Evolutionary conservation across 2,329 filamentous ascomycete species (phyloP).

Genomic region (Grosmannia serpens): DNA sequence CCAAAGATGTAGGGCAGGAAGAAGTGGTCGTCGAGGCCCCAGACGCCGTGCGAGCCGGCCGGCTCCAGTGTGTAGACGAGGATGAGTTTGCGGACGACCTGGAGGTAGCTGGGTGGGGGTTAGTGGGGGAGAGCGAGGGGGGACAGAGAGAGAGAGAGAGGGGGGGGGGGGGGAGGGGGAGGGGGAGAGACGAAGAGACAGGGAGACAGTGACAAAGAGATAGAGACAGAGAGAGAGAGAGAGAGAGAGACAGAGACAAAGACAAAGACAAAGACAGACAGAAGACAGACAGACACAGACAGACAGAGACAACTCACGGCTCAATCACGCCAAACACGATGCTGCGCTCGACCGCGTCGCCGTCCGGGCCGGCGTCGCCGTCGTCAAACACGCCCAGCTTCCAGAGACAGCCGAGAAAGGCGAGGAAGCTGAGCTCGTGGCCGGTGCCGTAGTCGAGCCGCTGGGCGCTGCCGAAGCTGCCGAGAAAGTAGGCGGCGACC

Average conservation of each 20-base stretch:
- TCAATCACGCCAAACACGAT: conserved; percentile 78
- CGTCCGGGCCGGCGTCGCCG: conserved; percentile 21
- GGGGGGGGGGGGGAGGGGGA: neutral
- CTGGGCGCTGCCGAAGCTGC: conserved; percentile 78
- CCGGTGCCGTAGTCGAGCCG: conserved; percentile 92
- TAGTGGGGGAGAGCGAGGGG: neutral
- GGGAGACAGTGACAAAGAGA: neutral
- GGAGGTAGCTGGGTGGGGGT: conserved; percentile 53
- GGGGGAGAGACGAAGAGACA: neutral
- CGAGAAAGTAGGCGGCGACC: conserved; percentile 67
- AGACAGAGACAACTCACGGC: conserved; percentile 45
- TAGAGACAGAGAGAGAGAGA: neutral
- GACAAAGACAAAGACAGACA: neutral
- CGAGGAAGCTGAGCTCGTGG: conserved; percentile 88
- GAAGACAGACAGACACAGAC: conserved; percentile 2
- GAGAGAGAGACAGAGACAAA: neutral
- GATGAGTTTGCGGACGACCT: conserved; percentile 71
- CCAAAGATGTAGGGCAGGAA: conserved; percentile 93
- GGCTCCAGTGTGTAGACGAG: conserved; percentile 87
- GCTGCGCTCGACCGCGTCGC: conserved; percentile 55
- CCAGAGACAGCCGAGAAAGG: conserved; percentile 84
- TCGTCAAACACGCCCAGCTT: conserved; percentile 70
- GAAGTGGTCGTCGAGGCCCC: conserved; percentile 95
- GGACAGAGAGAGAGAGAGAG: conserved; percentile 14
- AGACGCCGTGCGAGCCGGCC: conserved; percentile 91